Conservation (phyloP, 106 monocot genomes). For the Dioscorea dumetorum region DNA sequence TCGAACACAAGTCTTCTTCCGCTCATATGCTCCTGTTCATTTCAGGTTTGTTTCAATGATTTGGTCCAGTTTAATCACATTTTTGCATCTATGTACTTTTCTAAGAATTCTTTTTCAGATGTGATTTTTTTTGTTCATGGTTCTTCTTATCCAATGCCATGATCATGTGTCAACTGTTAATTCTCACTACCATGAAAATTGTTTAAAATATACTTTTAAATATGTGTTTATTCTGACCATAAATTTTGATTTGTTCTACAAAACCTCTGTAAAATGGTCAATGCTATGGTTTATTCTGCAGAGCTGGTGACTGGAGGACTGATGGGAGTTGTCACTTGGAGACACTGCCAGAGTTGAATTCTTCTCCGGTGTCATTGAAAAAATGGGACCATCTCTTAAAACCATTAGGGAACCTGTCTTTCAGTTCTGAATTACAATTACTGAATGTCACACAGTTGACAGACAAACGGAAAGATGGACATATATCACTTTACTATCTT, state of each 20-base stretch:
- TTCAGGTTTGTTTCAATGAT: conserved; percentile 32
- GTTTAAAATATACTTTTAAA: no score
- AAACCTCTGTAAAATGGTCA: no score
- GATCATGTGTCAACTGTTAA: no score
- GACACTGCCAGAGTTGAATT: conserved; percentile 17
- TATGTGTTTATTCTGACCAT: no score
- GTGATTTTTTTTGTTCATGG: no score
- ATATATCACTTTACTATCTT: conserved; percentile 36
- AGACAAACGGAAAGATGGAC: conserved; percentile 34
- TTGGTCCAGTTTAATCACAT: no score
- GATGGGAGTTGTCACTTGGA: conserved; percentile 43
- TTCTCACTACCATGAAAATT: no score
- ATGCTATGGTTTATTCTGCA: not conserved
- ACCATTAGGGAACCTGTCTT: conserved; percentile 15
- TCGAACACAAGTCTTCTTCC: conserved; percentile 51
- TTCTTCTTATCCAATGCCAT: no score
- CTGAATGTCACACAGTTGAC: conserved; percentile 38
- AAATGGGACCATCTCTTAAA: conserved; percentile 30
- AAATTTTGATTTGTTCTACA: no score
- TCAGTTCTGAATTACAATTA: conserved; percentile 5
- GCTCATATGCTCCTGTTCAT: conserved; percentile 56
- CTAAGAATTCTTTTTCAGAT: no score
- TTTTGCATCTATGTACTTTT: no score
- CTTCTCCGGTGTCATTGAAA: conserved; percentile 16
- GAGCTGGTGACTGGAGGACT: conserved; percentile 39